Percentiles rank a stretch among this genome's conserved stretches.
These are phyloP conservation scores for Fusarium anthophilum DNA, from an alignment of 2,329 filamentous ascomycete species.

Conservation along the genomic window DNA sequence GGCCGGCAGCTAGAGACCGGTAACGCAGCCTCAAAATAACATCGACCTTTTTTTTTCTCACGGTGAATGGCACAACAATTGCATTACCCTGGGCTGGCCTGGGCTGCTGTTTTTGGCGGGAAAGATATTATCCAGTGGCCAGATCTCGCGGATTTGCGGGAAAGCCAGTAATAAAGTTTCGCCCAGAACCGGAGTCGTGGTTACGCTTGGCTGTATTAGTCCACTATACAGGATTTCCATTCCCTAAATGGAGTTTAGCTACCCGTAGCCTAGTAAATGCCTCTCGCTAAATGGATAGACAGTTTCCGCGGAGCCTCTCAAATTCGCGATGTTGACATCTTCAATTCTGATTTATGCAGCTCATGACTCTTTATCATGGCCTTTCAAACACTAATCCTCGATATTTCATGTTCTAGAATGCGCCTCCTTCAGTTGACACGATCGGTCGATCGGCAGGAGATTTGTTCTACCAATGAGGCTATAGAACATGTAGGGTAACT, in stretches of 20 bases:
- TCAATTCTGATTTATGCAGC: not conserved
- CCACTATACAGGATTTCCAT: not conserved
- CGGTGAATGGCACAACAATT: not conserved
- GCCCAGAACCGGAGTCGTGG: not conserved
- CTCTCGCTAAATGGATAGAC: not conserved
- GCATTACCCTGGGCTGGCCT: not conserved
- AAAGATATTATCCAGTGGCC: not conserved
- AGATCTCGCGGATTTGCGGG: not conserved
- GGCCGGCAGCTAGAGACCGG: constrained; percentile 2
- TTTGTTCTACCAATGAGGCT: not conserved
- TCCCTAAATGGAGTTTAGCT: not conserved
- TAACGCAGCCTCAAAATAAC: not conserved
- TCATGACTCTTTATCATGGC: not conserved
- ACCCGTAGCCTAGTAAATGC: not conserved
- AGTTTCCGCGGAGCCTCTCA: not conserved
- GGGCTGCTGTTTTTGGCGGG: not conserved
- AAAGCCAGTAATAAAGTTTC: not conserved
- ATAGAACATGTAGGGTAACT: not conserved
- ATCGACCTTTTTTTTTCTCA: not conserved
- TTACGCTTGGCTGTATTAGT: not conserved
- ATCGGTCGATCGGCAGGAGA: not conserved
- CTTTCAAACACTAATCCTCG: not conserved
- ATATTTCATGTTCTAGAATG: not conserved
- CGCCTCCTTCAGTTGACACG: not conserved
- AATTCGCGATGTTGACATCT: not conserved